A percentile compares a stretch with the other conserved stretches of the same genome.
phyloP scores from a whole-genome alignment of 139 green algal genomes.

The Chlamydomonas eustigma region DNA sequence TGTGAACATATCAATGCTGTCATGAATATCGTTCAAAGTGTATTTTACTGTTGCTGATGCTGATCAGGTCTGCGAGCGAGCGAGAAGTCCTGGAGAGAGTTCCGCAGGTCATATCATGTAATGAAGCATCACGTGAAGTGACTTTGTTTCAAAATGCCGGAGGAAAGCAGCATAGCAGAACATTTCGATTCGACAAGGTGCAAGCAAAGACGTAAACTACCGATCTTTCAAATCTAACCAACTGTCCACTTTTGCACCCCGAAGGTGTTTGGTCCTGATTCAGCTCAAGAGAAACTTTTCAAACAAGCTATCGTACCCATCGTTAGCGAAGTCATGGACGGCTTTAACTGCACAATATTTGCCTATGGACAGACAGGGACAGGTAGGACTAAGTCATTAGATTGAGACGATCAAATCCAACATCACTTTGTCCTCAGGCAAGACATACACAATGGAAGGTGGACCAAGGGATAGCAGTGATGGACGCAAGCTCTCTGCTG shows the following conservation, averaged over 20 bases:
- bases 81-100: slow-evolving; percentile 63
- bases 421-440: no score
- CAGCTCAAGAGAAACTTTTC: slow-evolving; percentile 85
- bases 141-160: slow-evolving; percentile 72
- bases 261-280: slow-evolving; percentile 82
- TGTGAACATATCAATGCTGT: neutral
- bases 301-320: slow-evolving; percentile 80
- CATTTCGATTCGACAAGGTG: slow-evolving; percentile 94
- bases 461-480: slow-evolving; percentile 58
- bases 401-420: no score
- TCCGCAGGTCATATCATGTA: slow-evolving; percentile 77
- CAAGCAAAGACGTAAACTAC: neutral
- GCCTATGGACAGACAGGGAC: slow-evolving; percentile 79
- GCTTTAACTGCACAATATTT: slow-evolving; percentile 82
- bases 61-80: slow-evolving; percentile 67
- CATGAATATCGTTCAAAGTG: neutral
- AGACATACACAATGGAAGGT: slow-evolving; percentile 97
- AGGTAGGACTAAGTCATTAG: slow-evolving; percentile 81
- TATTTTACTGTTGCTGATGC: neutral
- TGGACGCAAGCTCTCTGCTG: slow-evolving; percentile 46
- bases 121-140: slow-evolving; percentile 68
- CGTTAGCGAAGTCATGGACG: slow-evolving; percentile 91
- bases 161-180: slow-evolving; percentile 71
- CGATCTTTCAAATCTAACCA: neutral
- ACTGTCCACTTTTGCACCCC: neutral